These are phyloP conservation scores for Sechiopsis laciniata DNA, from an alignment of 306 rosid genomes.

Conservation along the genomic window DNA sequence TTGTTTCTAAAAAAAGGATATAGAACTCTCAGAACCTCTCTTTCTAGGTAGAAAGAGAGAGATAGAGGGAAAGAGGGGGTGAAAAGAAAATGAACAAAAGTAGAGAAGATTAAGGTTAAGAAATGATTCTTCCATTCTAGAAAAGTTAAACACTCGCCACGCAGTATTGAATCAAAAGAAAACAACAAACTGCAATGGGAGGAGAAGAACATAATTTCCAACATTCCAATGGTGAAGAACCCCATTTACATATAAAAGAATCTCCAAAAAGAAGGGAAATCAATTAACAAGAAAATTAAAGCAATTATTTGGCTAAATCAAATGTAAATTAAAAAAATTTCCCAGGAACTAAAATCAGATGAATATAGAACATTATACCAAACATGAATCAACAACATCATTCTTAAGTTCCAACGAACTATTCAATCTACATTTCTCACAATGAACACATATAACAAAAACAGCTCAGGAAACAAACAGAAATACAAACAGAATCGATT, in stretches of 20 bases:
- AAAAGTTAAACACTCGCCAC: neutral
- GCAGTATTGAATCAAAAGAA: neutral
- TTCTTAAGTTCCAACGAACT: neutral
- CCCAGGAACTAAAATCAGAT: neutral
- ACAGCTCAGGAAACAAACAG: neutral
- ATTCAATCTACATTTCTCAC: neutral
- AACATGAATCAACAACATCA: neutral
- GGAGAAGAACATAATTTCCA: neutral
- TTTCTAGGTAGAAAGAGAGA: too few species aligned
- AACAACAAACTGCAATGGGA: constrained; percentile 3
- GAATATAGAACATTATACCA: neutral
- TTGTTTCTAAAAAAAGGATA: too few species aligned
- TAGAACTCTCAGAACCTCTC: too few species aligned
- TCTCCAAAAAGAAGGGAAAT: neutral
- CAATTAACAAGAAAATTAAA: neutral
- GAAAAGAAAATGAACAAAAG: neutral
- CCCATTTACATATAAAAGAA: neutral
- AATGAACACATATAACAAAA: too few species aligned
- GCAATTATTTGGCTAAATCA: neutral
- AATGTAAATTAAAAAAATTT: neutral
- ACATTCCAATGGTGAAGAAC: neutral
- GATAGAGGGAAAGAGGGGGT: neutral
- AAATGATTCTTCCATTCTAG: neutral
- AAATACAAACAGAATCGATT: neutral
- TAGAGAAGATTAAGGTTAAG: neutral